Evolutionary conservation across 2,329 filamentous ascomycete species (phyloP).

Genomic region (Cercospora sp.): DNA sequence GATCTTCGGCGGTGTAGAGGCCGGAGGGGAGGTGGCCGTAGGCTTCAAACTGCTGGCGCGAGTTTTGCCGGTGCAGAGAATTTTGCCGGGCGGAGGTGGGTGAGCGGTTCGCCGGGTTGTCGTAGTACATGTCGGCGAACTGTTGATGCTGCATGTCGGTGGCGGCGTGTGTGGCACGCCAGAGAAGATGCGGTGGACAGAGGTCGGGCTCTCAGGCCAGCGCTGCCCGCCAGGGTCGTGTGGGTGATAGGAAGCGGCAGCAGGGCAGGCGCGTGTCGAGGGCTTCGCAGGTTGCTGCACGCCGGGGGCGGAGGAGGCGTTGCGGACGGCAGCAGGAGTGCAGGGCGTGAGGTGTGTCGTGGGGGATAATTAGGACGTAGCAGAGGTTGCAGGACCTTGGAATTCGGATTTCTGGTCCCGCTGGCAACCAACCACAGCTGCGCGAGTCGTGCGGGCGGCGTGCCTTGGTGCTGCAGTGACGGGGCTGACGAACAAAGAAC

Average conservation of each 20-base stretch:
- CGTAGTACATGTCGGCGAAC: constrained; percentile 67
- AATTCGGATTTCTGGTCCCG: neutral
- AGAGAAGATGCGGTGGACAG: constrained; percentile 11
- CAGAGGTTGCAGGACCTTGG: neutral
- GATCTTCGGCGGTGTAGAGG: constrained; percentile 70
- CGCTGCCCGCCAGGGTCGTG: constrained; percentile 1
- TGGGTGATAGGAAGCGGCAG: neutral
- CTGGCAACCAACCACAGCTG: neutral
- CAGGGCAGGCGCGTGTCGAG: neutral
- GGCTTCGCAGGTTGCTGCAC: neutral
- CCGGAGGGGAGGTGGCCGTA: constrained; percentile 66
- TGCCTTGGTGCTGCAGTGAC: constrained; percentile 12
- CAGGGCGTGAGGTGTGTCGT: neutral
- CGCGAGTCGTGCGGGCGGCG: constrained; percentile 2
- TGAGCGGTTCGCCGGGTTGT: constrained; percentile 65
- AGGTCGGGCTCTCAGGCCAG: neutral
- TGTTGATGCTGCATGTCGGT: constrained; percentile 35
- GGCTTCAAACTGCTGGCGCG: constrained; percentile 71
- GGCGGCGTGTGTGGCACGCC: constrained; percentile 15
- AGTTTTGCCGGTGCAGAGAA: constrained; percentile 67
- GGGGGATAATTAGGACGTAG: neutral
- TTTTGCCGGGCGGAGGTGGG: constrained; percentile 70
- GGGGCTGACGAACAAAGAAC: constrained; percentile 17
- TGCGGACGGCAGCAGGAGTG: neutral
- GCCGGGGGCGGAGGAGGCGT: neutral